phyloP scores from a whole-genome alignment of 208 protist genomes.

The Trypanosoma vivax region DNA sequence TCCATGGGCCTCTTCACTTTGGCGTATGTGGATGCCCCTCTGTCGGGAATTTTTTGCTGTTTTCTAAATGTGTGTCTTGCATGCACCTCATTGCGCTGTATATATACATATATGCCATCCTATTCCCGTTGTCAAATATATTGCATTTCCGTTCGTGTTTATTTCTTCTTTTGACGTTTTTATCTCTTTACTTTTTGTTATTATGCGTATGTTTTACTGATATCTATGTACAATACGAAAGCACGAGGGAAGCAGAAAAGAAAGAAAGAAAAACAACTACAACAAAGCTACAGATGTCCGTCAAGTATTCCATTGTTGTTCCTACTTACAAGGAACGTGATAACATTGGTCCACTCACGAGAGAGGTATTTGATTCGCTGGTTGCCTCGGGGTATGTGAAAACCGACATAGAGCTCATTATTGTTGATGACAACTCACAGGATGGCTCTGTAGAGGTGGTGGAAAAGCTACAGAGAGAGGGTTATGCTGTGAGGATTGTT shows the following conservation, averaged over 20 bases:
- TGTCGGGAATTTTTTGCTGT: not conserved
- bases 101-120: not conserved
- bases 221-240: not conserved
- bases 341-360: constrained; percentile 70
- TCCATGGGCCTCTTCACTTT: not conserved
- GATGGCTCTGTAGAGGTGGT: constrained; percentile 84
- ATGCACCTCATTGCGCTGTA: not conserved
- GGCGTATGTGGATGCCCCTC: not conserved
- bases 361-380: constrained; percentile 66
- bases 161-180: not conserved
- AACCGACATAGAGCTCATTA: constrained; percentile 59
- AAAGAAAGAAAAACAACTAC: not conserved
- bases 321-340: constrained; percentile 84
- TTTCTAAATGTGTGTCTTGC: not conserved
- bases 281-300: constrained; percentile 14
- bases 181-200: constrained; percentile 1
- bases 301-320: constrained; percentile 73
- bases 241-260: not conserved
- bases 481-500: constrained; percentile 67
- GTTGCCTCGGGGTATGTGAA: constrained; percentile 27
- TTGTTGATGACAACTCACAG: constrained; percentile 87
- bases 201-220: not conserved
- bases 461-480: constrained; percentile 39
- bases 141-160: not conserved
- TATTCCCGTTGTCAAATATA: not conserved